Base-by-base conservation (phyloP, 1,284 basidiomycete genomes). In the Ustilago vetiveriae region DNA sequence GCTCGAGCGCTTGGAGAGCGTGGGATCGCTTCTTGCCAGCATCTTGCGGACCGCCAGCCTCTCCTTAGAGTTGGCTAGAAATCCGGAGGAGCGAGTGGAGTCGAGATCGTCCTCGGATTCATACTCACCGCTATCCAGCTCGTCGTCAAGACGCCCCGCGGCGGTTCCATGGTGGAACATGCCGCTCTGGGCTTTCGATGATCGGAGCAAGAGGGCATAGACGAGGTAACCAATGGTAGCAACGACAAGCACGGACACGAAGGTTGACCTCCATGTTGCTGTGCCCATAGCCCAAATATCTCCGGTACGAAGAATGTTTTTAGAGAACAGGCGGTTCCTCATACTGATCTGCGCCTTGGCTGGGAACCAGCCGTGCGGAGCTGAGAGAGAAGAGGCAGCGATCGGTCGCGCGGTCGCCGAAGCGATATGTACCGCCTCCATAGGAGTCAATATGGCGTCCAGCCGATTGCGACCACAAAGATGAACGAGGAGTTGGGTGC, bases 21-120 rank as follows among this genome's bases (percentile, higher is more conserved):
- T 55, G 19, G 14, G 60, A 9, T 58, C 33, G 17, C 47, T 36
- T 7, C 66, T 40, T 14, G 42, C 54, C 6, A 63, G 36, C 43
- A 72, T 41, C 6, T 39, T 38, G 14, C 63, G 53, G 6, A 39
- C 37, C 11, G 46, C 58, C 13, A 53, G 42, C 3, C 68, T 54
- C 39, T 74, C 68, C 24, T 58, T 53, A 0, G 58, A 64, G 4
- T 43, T 58, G 24, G 60, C 64, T 1, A 74, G 30, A 38, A 55
- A 69, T 17, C 59, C 48, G n/a, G 26, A 23, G 0, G 42, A 33
- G 4, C 41, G 48, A 17, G 35, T 23, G 7, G 50, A 48, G 13
- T 72, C 56, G 10, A 67, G 46, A 23, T 76, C 72, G 19, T 64
- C 57, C 30, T 68, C 58, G 46, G 64, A 63, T 26, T 68, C 58